Evolutionary conservation across 2,329 filamentous ascomycete species (phyloP).

Genomic region (Alternaria arbusti): DNA sequence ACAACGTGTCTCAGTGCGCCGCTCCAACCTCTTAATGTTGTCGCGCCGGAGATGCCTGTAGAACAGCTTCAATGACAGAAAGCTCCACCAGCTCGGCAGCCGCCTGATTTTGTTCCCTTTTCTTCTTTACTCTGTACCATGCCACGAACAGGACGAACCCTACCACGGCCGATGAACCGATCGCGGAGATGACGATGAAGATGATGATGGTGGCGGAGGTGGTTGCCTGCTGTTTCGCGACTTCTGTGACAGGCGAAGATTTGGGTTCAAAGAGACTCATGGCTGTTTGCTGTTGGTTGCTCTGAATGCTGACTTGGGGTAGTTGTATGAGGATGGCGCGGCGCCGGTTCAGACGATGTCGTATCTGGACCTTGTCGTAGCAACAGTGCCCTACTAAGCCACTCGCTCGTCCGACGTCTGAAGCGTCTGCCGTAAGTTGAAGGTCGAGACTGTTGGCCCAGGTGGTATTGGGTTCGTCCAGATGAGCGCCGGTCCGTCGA

Average conservation of each 20-base stretch:
- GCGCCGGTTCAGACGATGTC: background rate
- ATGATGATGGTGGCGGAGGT: background rate
- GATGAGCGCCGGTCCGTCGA: constrained; percentile 16
- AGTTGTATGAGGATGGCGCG: background rate
- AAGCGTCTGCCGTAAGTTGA: constrained; percentile 8
- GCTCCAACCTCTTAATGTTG: background rate
- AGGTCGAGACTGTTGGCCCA: constrained; percentile 6
- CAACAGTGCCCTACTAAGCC: background rate
- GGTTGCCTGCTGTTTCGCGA: background rate
- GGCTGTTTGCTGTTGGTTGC: background rate
- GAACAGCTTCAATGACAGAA: background rate
- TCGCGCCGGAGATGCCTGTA: background rate
- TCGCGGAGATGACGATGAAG: background rate
- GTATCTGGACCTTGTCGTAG: background rate
- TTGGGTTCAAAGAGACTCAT: background rate
- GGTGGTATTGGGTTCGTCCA: constrained; percentile 17
- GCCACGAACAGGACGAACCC: background rate
- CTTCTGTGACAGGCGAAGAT: background rate
- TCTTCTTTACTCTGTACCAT: constrained; percentile 4
- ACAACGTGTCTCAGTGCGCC: background rate
- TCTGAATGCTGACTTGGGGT: background rate
- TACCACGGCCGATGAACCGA: background rate
- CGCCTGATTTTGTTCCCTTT: background rate
- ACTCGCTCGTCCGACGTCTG: background rate
- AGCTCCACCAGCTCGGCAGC: background rate